phyloP scores from a whole-genome alignment of 2,329 filamentous ascomycete genomes.

The Sarocladium kiliense region DNA sequence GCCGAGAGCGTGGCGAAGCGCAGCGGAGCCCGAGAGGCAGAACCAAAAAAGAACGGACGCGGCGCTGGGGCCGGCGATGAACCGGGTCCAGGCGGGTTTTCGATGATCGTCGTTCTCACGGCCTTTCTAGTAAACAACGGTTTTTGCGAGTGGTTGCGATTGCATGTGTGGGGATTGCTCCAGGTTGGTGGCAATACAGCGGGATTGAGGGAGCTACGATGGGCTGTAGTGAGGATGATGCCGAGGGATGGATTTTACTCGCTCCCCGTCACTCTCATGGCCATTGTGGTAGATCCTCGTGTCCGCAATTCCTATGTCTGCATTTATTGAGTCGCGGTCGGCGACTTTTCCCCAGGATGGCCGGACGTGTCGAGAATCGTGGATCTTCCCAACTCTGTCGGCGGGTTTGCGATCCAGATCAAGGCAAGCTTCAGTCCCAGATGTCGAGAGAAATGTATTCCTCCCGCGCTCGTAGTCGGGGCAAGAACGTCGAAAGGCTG shows the following conservation, averaged over 20 bases:
- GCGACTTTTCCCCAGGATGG: not conserved
- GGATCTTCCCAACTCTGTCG: too few species aligned
- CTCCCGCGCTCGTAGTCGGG: too few species aligned
- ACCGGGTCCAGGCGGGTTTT: not conserved
- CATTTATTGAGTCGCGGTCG: not conserved
- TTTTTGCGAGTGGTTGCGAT: not conserved
- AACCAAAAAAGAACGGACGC: not conserved
- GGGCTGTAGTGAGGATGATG: not conserved
- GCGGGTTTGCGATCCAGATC: not conserved
- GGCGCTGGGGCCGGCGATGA: not conserved
- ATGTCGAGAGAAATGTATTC: not conserved
- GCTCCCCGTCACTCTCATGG: not conserved
- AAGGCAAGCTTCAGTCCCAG: not conserved
- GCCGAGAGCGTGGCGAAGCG: slow-evolving; percentile 7
- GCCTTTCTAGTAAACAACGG: not conserved
- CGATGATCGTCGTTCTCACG: not conserved
- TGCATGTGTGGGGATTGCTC: not conserved
- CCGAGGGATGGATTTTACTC: not conserved
- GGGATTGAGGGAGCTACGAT: not conserved
- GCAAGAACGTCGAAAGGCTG: not conserved
- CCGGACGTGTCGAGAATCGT: not conserved
- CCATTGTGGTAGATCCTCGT: not conserved
- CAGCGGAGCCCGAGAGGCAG: not conserved
- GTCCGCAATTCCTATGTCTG: not conserved
- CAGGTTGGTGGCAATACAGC: not conserved